A percentile compares a stretch with the other conserved stretches of the same genome.
Evolutionary conservation across 2,329 filamentous ascomycete species (phyloP).

Genomic region (Cytospora paraplurivora): DNA sequence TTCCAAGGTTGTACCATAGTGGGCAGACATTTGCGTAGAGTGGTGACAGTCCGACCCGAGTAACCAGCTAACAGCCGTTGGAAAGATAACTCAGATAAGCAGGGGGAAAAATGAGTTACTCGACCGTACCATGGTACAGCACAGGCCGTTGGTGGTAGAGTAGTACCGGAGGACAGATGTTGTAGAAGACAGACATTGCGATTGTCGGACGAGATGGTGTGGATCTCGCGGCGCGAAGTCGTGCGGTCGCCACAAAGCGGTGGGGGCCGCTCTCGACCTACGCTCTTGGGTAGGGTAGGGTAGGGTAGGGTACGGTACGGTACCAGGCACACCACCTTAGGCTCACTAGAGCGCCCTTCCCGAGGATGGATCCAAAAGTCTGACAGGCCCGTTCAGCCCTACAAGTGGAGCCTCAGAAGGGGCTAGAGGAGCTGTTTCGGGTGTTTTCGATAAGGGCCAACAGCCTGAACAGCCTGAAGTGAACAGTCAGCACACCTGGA

Average conservation of each 20-base stretch:
- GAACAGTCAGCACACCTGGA: too few species aligned
- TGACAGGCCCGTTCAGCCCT: conserved; percentile 17
- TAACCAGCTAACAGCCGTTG: neutral
- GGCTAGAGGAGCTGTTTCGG: neutral
- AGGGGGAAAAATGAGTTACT: too few species aligned
- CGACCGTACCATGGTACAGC: neutral
- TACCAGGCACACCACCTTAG: too few species aligned
- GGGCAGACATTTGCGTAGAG: conserved; percentile 31
- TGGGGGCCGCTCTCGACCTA: neutral
- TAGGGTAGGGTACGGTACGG: neutral
- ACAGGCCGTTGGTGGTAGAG: neutral
- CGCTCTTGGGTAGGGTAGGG: neutral
- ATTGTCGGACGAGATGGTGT: conserved; percentile 17
- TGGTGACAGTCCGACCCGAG: conserved; percentile 44
- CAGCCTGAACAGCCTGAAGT: too few species aligned
- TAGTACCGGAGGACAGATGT: conserved; percentile 12
- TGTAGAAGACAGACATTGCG: conserved; percentile 12
- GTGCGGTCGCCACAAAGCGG: conserved; percentile 7
- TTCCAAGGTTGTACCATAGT: conserved; percentile 7
- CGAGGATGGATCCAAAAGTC: neutral
- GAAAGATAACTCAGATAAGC: conserved; percentile 8
- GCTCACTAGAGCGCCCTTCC: neutral
- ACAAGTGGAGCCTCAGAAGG: neutral
- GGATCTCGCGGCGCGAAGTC: conserved; percentile 27
- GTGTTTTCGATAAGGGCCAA: neutral